These are phyloP conservation scores for Aplosporella prunicola DNA, from an alignment of 2,329 filamentous ascomycete species.

Conservation along the genomic window DNA sequence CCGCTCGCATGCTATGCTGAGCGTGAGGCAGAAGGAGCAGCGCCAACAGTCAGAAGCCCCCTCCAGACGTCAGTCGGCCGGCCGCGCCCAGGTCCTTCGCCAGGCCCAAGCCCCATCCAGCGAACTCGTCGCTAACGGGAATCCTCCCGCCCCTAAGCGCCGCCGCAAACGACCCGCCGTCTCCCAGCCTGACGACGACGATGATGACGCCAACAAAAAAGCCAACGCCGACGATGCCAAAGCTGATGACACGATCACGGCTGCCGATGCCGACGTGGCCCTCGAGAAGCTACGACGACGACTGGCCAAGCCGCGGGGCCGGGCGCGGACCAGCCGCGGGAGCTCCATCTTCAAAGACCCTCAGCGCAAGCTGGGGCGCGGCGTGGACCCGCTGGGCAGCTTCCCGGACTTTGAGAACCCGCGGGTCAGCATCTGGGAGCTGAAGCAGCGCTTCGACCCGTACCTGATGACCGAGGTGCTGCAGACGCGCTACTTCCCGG, in stretches of 20 bases:
- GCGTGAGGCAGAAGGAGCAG: constrained; percentile 9
- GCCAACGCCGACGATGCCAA: neutral
- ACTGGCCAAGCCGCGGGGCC: too few species aligned
- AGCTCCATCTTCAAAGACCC: too few species aligned
- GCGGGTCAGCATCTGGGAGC: constrained; percentile 10
- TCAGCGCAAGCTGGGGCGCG: constrained; percentile 4
- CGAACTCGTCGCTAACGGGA: neutral
- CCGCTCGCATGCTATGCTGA: constrained; percentile 11
- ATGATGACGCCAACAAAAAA: neutral
- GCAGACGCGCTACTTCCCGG: constrained; percentile 3
- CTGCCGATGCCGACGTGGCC: neutral
- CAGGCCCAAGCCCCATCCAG: neutral
- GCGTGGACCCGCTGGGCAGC: constrained; percentile 1
- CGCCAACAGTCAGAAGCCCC: too few species aligned
- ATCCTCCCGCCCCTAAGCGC: neutral
- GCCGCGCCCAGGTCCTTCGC: neutral
- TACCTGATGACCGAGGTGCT: constrained; percentile 6
- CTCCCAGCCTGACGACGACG: neutral
- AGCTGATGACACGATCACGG: neutral
- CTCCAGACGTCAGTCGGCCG: too few species aligned
- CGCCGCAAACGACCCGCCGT: constrained; percentile 4
- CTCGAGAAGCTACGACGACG: too few species aligned
- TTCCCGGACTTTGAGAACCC: constrained; percentile 10
- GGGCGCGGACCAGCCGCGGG: neutral
- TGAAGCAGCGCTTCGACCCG: constrained; percentile 9